These are phyloP conservation scores for Anacardium occidentale DNA, from an alignment of 345 rosid genomes.

Conservation along the genomic window DNA sequence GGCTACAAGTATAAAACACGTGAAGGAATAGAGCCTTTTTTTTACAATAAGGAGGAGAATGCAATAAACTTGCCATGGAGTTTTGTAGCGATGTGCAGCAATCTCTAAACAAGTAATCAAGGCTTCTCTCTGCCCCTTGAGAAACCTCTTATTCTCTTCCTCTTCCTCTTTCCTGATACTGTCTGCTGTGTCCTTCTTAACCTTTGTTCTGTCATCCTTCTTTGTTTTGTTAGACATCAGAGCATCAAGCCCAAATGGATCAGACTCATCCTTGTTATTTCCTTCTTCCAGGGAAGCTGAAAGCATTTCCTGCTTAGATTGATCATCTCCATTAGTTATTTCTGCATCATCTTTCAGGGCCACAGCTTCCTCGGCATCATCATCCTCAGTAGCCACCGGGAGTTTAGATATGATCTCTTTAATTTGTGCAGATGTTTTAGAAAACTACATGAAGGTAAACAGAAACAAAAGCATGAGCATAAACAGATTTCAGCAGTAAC, in stretches of 20 bases:
- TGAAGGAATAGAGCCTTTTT: background rate
- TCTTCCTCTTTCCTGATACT: constrained; percentile 50
- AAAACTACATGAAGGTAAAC: constrained; percentile 49
- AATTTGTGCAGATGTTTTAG: constrained; percentile 62
- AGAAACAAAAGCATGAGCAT: background rate
- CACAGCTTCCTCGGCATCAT: constrained; percentile 76
- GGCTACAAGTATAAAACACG: background rate
- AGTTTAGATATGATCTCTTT: constrained; percentile 67
- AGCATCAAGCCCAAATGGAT: constrained; percentile 93
- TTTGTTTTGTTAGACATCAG: constrained; percentile 51
- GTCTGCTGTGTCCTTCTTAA: constrained; percentile 43
- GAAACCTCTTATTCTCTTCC: constrained; percentile 61
- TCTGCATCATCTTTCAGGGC: constrained; percentile 48
- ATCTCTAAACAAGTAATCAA: constrained; percentile 81
- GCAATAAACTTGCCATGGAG: constrained; percentile 57
- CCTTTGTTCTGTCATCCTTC: constrained; percentile 60
- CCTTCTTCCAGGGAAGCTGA: constrained; percentile 36
- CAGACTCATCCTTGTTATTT: constrained; percentile 51
- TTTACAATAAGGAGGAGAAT: background rate
- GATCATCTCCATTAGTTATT: constrained; percentile 30
- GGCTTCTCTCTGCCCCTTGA: constrained; percentile 78
- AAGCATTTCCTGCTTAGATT: constrained; percentile 29
- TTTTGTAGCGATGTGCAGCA: constrained; percentile 84
- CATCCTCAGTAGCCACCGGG: constrained; percentile 72
- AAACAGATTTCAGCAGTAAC: background rate